Conservation (phyloP, 805 yeast species). For the Barnettozyma populi region DNA sequence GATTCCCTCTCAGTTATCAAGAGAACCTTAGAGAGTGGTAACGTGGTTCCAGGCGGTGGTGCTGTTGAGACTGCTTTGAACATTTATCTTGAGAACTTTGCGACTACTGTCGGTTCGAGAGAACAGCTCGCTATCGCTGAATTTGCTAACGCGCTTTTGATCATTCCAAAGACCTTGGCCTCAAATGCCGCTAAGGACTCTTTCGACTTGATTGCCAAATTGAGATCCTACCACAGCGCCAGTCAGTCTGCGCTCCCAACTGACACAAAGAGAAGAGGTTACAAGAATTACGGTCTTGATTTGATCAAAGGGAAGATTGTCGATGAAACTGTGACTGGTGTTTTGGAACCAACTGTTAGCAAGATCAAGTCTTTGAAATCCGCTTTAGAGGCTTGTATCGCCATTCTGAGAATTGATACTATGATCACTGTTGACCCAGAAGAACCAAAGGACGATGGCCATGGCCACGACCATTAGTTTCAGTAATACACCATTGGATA, state of each 20-base stretch:
- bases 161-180: constrained; percentile 95
- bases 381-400: constrained; percentile 97
- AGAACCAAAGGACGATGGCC: constrained; percentile 86
- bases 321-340: constrained; percentile 79
- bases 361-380: constrained; percentile 90
- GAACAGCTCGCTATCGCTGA: constrained; percentile 98
- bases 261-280: constrained; percentile 80
- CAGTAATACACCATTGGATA: background rate
- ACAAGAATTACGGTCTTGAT: constrained; percentile 90
- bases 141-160: constrained; percentile 83
- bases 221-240: constrained; percentile 95
- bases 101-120: constrained; percentile 95
- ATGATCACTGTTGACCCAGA: constrained; percentile 98
- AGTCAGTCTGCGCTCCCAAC: constrained; percentile 79
- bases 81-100: constrained; percentile 92
- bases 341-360: constrained; percentile 91
- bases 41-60: constrained; percentile 98
- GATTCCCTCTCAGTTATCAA: constrained; percentile 93
- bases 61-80: constrained; percentile 96
- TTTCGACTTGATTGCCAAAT: constrained; percentile 87
- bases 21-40: constrained; percentile 90
- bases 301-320: constrained; percentile 86
- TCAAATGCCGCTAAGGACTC: constrained; percentile 98
- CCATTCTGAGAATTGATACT: constrained; percentile 95
- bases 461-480: constrained; percentile 50